Evolutionary conservation across 345 rosid species (phyloP).

Genomic region (Boechera stricta): DNA sequence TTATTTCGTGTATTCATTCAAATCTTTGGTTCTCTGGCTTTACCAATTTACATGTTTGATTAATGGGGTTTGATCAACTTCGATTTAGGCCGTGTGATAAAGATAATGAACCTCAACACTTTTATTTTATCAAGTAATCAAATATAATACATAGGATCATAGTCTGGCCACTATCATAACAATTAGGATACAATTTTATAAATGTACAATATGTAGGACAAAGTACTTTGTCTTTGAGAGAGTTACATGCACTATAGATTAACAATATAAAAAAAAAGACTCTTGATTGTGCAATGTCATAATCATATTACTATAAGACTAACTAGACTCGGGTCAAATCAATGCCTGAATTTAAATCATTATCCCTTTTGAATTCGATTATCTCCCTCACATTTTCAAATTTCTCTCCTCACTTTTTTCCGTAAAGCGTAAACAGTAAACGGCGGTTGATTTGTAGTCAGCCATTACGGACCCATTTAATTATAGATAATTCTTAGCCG

Average conservation of each 20-base stretch:
- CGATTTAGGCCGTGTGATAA: not conserved
- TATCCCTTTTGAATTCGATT: slow-evolving; percentile 29
- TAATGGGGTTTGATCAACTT: not conserved
- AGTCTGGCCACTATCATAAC: slow-evolving; percentile 25
- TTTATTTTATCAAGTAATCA: not conserved
- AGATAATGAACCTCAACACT: not conserved
- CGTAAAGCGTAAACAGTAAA: slow-evolving; percentile 31
- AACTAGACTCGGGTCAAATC: slow-evolving; percentile 31
- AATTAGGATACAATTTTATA: not conserved
- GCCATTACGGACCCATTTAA: slow-evolving; percentile 29
- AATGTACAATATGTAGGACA: slow-evolving; percentile 20
- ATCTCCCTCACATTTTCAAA: slow-evolving; percentile 21
- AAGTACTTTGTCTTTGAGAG: slow-evolving; percentile 21
- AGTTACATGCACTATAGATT: not conserved
- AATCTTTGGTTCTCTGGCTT: slow-evolving; percentile 1
- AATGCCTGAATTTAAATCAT: slow-evolving; percentile 43
- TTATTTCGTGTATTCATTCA: slow-evolving; percentile 6
- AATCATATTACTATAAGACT: slow-evolving; percentile 37
- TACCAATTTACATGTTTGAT: not conserved
- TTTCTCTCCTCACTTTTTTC: slow-evolving; percentile 6
- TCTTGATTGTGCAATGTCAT: slow-evolving; percentile 26
- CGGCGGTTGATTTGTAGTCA: slow-evolving; percentile 37
- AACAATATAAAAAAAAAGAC: not conserved
- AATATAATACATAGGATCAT: not conserved
- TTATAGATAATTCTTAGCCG: slow-evolving; percentile 13